Evolutionary conservation across 805 yeast species (phyloP).

Genomic region (Hemisphaericaspora nanyangensis): DNA sequence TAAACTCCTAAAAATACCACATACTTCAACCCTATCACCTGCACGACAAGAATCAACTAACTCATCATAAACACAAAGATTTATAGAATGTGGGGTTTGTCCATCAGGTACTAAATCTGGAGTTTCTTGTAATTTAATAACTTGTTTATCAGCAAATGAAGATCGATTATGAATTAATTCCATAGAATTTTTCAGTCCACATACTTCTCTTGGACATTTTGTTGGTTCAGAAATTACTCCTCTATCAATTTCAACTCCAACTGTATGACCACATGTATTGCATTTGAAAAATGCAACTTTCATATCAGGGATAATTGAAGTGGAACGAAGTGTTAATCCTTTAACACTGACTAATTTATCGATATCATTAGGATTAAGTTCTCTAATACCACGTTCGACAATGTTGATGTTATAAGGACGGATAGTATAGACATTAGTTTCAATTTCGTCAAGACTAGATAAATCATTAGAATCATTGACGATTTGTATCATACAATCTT

Average conservation of each 20-base stretch:
- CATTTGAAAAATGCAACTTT: slow-evolving; percentile 95
- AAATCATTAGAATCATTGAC: slow-evolving; percentile 44
- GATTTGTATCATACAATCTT: slow-evolving; percentile 79
- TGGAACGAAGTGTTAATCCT: slow-evolving; percentile 84
- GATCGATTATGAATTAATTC: slow-evolving; percentile 87
- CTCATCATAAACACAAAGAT: slow-evolving; percentile 92
- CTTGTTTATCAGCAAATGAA: slow-evolving; percentile 92
- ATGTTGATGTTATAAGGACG: slow-evolving; percentile 83
- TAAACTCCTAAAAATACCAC: slow-evolving; percentile 89
- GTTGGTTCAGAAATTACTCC: slow-evolving; percentile 94
- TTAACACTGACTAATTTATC: slow-evolving; percentile 89
- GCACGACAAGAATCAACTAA: slow-evolving; percentile 92
- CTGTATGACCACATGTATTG: slow-evolving; percentile 89
- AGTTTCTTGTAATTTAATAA: slow-evolving; percentile 89
- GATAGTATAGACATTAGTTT: slow-evolving; percentile 76
- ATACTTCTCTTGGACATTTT: slow-evolving; percentile 83
- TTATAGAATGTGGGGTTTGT: slow-evolving; percentile 95
- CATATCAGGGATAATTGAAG: slow-evolving; percentile 96
- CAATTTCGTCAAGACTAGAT: slow-evolving; percentile 61
- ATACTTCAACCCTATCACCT: slow-evolving; percentile 93
- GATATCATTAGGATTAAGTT: slow-evolving; percentile 88
- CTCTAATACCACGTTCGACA: slow-evolving; percentile 76
- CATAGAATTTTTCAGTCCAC: slow-evolving; percentile 85
- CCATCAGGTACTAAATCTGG: slow-evolving; percentile 97
- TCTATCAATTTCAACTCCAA: slow-evolving; percentile 87